Conservation (phyloP, 768 basidiomycete species). For the Lyophyllum semitale region DNA sequence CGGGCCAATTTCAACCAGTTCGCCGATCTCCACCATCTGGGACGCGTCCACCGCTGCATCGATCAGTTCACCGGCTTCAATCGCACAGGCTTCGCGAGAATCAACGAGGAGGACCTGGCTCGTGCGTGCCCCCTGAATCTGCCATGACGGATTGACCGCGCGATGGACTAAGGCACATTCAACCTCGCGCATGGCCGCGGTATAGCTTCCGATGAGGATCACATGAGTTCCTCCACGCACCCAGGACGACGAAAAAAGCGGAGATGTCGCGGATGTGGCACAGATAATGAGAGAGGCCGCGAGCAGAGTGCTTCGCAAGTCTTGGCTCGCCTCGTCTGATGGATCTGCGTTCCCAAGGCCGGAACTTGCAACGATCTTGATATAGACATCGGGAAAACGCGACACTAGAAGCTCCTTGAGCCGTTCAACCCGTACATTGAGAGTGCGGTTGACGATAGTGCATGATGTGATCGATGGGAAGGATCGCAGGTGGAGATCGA, state of each 20-base stretch:
- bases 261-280: constrained; percentile 69
- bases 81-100: constrained; percentile 65
- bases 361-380: constrained; percentile 19
- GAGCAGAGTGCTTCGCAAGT: constrained; percentile 34
- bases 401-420: constrained; percentile 32
- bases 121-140: not conserved
- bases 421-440: constrained; percentile 44
- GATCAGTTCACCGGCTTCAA: constrained; percentile 85
- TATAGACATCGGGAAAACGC: constrained; percentile 25
- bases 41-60: constrained; percentile 39
- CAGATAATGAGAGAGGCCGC: constrained; percentile 65
- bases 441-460: constrained; percentile 65
- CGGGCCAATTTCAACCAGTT: constrained; percentile 41
- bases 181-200: constrained; percentile 78
- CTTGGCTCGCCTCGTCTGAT: not conserved
- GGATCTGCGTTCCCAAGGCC: constrained; percentile 5
- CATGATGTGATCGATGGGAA: constrained; percentile 56
- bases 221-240: constrained; percentile 67
- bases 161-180: constrained; percentile 57
- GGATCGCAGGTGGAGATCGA: constrained; percentile 58
- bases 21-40: constrained; percentile 69
- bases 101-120: constrained; percentile 64
- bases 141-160: constrained; percentile 29
- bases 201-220: constrained; percentile 83
- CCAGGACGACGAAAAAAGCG: constrained; percentile 72